These are phyloP conservation scores for Fusarium foetens DNA, from an alignment of 2,329 filamentous ascomycete genomes.

Conservation along the genomic window DNA sequence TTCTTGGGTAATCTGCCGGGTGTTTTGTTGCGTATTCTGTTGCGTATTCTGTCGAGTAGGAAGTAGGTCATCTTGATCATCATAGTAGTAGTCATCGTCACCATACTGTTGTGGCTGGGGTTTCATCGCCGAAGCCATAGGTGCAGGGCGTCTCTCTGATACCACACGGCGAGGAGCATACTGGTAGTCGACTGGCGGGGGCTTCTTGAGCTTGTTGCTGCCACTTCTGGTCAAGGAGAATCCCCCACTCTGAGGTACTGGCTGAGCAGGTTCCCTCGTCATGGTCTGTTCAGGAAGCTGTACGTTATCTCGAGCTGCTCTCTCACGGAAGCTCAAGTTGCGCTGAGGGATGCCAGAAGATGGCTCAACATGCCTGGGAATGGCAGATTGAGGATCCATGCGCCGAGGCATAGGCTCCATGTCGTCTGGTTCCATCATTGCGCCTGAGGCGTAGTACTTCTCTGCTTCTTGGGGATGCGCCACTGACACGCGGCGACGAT, in stretches of 20 bases:
- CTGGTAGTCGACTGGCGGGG: slow-evolving; percentile 64
- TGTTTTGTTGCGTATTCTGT: slow-evolving; percentile 14
- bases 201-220: slow-evolving; percentile 70
- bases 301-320: slow-evolving; percentile 59
- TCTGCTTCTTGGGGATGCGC: slow-evolving; percentile 38
- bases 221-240: slow-evolving; percentile 57
- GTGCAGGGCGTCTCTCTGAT: slow-evolving; percentile 50
- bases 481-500: slow-evolving; percentile 33
- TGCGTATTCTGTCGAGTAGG: slow-evolving; percentile 15
- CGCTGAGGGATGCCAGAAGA: slow-evolving; percentile 58
- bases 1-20: slow-evolving; percentile 25
- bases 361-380: slow-evolving; percentile 58
- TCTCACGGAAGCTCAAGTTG: slow-evolving; percentile 70
- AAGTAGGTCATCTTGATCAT: slow-evolving; percentile 30
- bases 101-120: slow-evolving; percentile 24
- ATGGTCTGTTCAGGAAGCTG: slow-evolving; percentile 47
- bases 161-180: slow-evolving; percentile 55
- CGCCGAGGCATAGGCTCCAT: slow-evolving; percentile 20
- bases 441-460: slow-evolving; percentile 32
- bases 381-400: slow-evolving; percentile 43
- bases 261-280: slow-evolving; percentile 42
- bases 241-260: slow-evolving; percentile 47
- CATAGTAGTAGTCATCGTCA: slow-evolving; percentile 34
- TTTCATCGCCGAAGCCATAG: slow-evolving; percentile 14
- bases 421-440: slow-evolving; percentile 37